These are phyloP conservation scores for Sugiyamaella smithiae DNA, from an alignment of 805 yeast genomes.

Conservation along the genomic window DNA sequence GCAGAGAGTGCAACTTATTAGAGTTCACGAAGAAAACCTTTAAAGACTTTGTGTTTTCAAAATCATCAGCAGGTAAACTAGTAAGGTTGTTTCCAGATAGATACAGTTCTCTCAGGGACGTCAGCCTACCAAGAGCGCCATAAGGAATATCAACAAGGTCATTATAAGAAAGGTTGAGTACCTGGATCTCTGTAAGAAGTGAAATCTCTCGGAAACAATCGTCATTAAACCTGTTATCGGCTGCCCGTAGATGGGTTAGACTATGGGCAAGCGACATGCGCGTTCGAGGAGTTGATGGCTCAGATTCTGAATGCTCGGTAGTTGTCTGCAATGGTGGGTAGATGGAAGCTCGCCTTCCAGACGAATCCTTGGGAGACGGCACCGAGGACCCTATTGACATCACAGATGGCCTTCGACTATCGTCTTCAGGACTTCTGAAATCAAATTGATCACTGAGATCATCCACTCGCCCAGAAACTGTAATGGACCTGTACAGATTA, in stretches of 20 bases:
- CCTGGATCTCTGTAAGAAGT: slow-evolving; percentile 52
- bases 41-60: slow-evolving; percentile 58
- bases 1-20: slow-evolving; percentile 80
- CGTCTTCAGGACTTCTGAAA: neutral
- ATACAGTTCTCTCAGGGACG: slow-evolving; percentile 59
- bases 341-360: slow-evolving; percentile 20
- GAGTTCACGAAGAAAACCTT: slow-evolving; percentile 69
- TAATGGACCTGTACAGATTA: neutral
- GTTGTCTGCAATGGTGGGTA: slow-evolving; percentile 11
- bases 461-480: neutral
- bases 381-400: slow-evolving; percentile 18
- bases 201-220: slow-evolving; percentile 69
- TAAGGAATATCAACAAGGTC: slow-evolving; percentile 76
- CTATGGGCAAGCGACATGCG: slow-evolving; percentile 42
- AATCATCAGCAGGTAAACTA: slow-evolving; percentile 81
- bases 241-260: slow-evolving; percentile 57
- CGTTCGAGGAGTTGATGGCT: slow-evolving; percentile 14
- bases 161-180: slow-evolving; percentile 79
- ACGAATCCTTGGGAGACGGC: slow-evolving; percentile 20
- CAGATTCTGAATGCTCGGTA: slow-evolving; percentile 4
- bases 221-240: slow-evolving; percentile 83
- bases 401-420: slow-evolving; percentile 17
- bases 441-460: slow-evolving; percentile 6
- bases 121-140: slow-evolving; percentile 61
- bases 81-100: slow-evolving; percentile 81